phyloP scores from a whole-genome alignment of 1,284 basidiomycete species.

The Phellinidium pouzarii region DNA sequence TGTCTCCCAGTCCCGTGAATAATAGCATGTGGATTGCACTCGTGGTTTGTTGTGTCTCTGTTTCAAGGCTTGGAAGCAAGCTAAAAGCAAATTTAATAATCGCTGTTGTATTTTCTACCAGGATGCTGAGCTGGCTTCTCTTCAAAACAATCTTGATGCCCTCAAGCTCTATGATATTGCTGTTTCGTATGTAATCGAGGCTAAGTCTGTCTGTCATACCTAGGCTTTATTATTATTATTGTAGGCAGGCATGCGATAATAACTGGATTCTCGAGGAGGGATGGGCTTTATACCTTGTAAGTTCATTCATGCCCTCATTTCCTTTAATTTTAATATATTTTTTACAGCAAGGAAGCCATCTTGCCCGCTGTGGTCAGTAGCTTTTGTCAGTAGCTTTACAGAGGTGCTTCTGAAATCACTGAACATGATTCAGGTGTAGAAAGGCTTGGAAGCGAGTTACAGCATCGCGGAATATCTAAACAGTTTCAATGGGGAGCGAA shows the following conservation, averaged over 20 bases:
- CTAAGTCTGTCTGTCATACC: no score
- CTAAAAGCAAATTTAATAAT: no score
- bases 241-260: conserved; percentile 53
- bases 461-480: conserved; percentile 53
- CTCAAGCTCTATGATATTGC: conserved; percentile 62
- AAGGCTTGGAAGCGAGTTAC: conserved; percentile 56
- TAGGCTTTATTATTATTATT: not conserved
- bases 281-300: conserved; percentile 56
- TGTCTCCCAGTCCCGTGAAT: conserved; percentile 61
- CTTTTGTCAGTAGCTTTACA: not conserved
- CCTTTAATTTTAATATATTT: not conserved
- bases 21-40: conserved; percentile 59
- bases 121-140: conserved; percentile 61
- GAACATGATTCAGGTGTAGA: conserved; percentile 34
- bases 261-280: conserved; percentile 67
- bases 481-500: conserved; percentile 66
- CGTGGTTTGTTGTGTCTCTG: conserved; percentile 38
- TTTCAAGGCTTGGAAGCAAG: not conserved
- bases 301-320: conserved; percentile 15
- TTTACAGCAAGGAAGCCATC: conserved; percentile 60
- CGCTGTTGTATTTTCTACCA: conserved; percentile 23
- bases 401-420: not conserved
- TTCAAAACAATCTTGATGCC: conserved; percentile 48
- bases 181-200: conserved; percentile 54
- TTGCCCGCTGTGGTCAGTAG: conserved; percentile 47